Conservation (phyloP, 192 early-diverging fungal species). For the Backusella luteola region DNA sequence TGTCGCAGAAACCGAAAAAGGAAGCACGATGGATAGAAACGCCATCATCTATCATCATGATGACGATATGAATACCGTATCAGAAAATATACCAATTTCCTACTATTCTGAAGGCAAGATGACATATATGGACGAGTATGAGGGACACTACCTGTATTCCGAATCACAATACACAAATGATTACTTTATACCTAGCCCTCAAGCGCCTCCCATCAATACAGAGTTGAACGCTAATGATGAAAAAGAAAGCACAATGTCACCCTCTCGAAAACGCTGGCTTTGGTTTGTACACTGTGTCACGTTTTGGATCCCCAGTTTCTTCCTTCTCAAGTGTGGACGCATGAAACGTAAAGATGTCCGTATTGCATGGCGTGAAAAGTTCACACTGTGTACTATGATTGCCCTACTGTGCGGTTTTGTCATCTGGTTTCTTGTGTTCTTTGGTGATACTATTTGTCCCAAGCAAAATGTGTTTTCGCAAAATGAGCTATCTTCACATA, state of each 20-base stretch:
- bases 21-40: background rate
- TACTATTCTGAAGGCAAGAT: conserved; percentile 22
- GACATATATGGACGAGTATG: conserved; percentile 16
- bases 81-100: background rate
- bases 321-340: conserved; percentile 66
- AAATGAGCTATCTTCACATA: conserved; percentile 44
- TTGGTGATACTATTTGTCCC: conserved; percentile 74
- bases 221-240: conserved; percentile 34
- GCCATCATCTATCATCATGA: background rate
- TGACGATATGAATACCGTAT: background rate
- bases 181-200: background rate
- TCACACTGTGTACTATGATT: conserved; percentile 86
- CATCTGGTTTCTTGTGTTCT: conserved; percentile 80
- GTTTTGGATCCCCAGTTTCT: conserved; percentile 77
- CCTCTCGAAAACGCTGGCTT: conserved; percentile 79
- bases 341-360: conserved; percentile 79
- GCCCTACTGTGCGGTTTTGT: conserved; percentile 71
- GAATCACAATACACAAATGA: conserved; percentile 22
- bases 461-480: conserved; percentile 68
- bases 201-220: background rate
- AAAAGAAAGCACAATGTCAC: conserved; percentile 48
- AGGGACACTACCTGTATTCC: background rate
- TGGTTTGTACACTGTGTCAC: conserved; percentile 71
- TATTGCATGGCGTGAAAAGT: conserved; percentile 97
- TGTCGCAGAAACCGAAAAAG: background rate